A percentile compares a stretch with the other conserved stretches of the same genome.
Conservation (phyloP, 768 basidiomycete species). For the Boletus sp. region DNA sequence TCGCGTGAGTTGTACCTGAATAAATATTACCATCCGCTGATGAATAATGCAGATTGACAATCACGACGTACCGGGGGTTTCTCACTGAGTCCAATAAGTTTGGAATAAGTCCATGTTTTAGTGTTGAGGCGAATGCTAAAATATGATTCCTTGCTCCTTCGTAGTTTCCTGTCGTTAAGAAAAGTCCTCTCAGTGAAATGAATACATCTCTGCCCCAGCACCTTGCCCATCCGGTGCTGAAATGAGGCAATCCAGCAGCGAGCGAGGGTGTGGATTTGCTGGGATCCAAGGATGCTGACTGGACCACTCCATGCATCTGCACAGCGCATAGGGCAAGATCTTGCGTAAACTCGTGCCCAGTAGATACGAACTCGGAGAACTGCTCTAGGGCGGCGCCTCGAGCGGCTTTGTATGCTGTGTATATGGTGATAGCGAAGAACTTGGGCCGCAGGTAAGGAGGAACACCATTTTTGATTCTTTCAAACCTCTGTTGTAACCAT, state of each 20-base stretch:
- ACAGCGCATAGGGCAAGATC: slow-evolving; percentile 81
- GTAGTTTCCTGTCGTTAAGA: slow-evolving; percentile 89
- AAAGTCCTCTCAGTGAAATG: slow-evolving; percentile 89
- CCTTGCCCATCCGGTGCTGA: slow-evolving; percentile 88
- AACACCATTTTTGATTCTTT: slow-evolving; percentile 65
- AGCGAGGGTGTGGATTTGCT: slow-evolving; percentile 68
- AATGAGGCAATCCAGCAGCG: slow-evolving; percentile 95
- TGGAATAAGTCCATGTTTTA: slow-evolving; percentile 95
- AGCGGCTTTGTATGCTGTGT: slow-evolving; percentile 89
- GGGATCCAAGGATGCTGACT: slow-evolving; percentile 86
- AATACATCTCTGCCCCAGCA: slow-evolving; percentile 97
- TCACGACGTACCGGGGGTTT: slow-evolving; percentile 62
- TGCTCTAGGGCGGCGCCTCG: slow-evolving; percentile 81
- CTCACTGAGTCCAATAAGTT: slow-evolving; percentile 90
- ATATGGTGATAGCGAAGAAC: slow-evolving; percentile 90
- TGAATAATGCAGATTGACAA: not conserved
- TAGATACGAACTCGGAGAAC: slow-evolving; percentile 79
- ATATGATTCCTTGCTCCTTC: slow-evolving; percentile 87
- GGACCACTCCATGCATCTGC: slow-evolving; percentile 89
- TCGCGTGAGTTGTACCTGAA: slow-evolving; percentile 91
- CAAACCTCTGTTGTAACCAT: slow-evolving; percentile 90
- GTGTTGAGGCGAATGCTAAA: slow-evolving; percentile 84
- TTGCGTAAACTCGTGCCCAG: slow-evolving; percentile 87
- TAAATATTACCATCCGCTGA: not conserved
- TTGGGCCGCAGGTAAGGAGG: slow-evolving; percentile 92